A percentile compares a stretch with the other conserved stretches of the same genome.
Evolutionary conservation across 192 early-diverging fungal species (phyloP).

Genomic region (Backusella circina): DNA sequence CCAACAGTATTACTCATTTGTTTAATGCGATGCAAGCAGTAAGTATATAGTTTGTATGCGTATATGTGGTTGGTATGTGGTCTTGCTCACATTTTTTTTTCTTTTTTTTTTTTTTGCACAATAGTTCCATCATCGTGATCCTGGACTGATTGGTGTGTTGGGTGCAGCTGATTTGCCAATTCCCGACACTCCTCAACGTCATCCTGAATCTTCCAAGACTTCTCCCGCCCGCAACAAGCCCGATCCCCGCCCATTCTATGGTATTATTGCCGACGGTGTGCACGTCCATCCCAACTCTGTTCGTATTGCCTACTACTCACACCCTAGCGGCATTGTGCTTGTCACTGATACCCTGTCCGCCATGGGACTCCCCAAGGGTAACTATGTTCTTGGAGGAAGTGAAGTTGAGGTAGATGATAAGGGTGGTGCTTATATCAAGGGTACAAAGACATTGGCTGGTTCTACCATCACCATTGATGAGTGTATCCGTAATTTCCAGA

Average conservation of each 20-base stretch:
- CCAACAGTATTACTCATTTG: slow-evolving; percentile 74
- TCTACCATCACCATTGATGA: slow-evolving; percentile 63
- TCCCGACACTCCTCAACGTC: slow-evolving; percentile 9
- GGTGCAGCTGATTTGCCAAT: slow-evolving; percentile 46
- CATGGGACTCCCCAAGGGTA: slow-evolving; percentile 64
- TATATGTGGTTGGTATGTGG: not conserved
- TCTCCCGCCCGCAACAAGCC: slow-evolving; percentile 33
- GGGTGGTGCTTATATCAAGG: slow-evolving; percentile 70
- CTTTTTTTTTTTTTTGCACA: not conserved
- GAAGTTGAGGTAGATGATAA: slow-evolving; percentile 27
- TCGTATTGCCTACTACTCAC: slow-evolving; percentile 79
- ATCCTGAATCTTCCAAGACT: slow-evolving; percentile 27
- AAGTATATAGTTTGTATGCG: not conserved
- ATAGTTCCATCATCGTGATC: slow-evolving; percentile 84
- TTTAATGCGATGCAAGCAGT: slow-evolving; percentile 84
- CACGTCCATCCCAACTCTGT: slow-evolving; percentile 82
- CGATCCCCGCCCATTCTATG: slow-evolving; percentile 72
- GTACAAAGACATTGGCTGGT: slow-evolving; percentile 77
- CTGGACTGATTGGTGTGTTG: slow-evolving; percentile 73
- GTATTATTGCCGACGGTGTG: slow-evolving; percentile 82
- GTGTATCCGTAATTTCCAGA: slow-evolving; percentile 76
- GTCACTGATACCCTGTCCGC: slow-evolving; percentile 83
- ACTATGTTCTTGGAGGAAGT: slow-evolving; percentile 56
- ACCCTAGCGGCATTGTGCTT: slow-evolving; percentile 71
- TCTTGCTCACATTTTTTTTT: not conserved